Evolutionary conservation across 2,329 filamentous ascomycete genomes (phyloP), one percentile per base, ranked within the genome.

Genomic region (Aspergillus ochraceus): DNA sequence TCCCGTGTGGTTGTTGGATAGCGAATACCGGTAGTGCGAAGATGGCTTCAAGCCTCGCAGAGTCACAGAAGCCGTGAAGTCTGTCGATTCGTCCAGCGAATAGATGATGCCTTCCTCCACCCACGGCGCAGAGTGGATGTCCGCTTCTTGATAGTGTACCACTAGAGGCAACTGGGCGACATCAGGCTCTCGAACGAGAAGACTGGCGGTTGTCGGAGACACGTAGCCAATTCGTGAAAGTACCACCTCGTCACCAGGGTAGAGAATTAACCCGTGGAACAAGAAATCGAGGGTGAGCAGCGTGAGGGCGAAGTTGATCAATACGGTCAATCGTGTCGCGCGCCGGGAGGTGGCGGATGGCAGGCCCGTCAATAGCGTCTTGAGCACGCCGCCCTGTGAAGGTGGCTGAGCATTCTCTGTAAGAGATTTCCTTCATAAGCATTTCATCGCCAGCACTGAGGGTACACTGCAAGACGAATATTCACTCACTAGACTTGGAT

Each of bases 151-250:
- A 64, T 85, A 87, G 54, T 90, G 88, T 10, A 95, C 79, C 0
- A 82, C 87, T n/a, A 97, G 77, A 0, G 93, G 92, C 71, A 96
- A 84, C 67, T 90, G 87, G 36, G 83, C 73, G 54, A 86, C 81
- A 66, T 96, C 86, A 0, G 95, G 92, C 74, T 98, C 95, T 59
- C 95, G 86, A 51, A 99, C 82, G 29, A 99, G 79, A 45, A 99
- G 83, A 61, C 87, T 92, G 22, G 92, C 95, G 58, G 89, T 89
- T 0, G 83, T 85, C 19, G 90, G 85, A 4, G 92, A 96, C 29
- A 98, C 89, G 73, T 94, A 94, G 26, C 95, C 95, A 17, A 97
- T 80, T 9, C 95, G 86, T 46, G 91, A 90, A 73, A 99, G 96
- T 0, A 92, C 91, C 11, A 97, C 80, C 64, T 96, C 88, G 29